These are phyloP conservation scores for Arthrobotrys sphaeroides DNA, from an alignment of 2,329 filamentous ascomycete species.

Conservation along the genomic window DNA sequence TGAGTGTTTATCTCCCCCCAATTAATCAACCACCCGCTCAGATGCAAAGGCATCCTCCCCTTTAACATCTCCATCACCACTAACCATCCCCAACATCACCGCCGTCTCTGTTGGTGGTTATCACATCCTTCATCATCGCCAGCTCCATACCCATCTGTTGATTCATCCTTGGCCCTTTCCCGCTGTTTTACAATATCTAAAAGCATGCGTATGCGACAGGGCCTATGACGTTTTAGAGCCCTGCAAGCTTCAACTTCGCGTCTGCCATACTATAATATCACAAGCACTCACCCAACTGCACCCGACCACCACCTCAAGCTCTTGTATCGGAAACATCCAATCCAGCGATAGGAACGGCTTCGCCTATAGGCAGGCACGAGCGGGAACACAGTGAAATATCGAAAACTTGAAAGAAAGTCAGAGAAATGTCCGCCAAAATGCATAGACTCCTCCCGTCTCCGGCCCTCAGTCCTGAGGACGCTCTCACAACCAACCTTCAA, in stretches of 20 bases:
- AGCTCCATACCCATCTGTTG: not conserved
- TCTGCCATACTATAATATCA: not conserved
- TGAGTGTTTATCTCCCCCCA: conserved; percentile 17
- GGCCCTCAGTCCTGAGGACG: conserved; percentile 32
- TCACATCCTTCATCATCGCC: not conserved
- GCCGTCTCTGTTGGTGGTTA: too few species aligned
- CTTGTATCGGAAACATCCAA: not conserved
- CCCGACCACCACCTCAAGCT: not conserved
- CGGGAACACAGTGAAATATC: too few species aligned
- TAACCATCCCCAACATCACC: too few species aligned
- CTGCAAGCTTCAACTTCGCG: not conserved
- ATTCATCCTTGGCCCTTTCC: not conserved
- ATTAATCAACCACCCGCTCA: conserved; percentile 4
- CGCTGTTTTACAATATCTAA: not conserved
- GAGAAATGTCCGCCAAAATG: conserved; percentile 18
- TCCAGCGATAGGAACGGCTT: not conserved
- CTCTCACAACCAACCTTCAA: conserved; percentile 34
- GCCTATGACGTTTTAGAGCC: not conserved
- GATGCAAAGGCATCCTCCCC: conserved; percentile 5
- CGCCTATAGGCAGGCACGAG: not conserved
- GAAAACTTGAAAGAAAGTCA: too few species aligned
- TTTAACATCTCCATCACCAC: not conserved
- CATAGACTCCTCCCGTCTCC: conserved; percentile 38
- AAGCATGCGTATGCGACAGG: not conserved
- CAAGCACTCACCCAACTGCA: too few species aligned